Evolutionary conservation across 1,139 yeast species (phyloP).

Genomic region (Candida neerlandica): DNA sequence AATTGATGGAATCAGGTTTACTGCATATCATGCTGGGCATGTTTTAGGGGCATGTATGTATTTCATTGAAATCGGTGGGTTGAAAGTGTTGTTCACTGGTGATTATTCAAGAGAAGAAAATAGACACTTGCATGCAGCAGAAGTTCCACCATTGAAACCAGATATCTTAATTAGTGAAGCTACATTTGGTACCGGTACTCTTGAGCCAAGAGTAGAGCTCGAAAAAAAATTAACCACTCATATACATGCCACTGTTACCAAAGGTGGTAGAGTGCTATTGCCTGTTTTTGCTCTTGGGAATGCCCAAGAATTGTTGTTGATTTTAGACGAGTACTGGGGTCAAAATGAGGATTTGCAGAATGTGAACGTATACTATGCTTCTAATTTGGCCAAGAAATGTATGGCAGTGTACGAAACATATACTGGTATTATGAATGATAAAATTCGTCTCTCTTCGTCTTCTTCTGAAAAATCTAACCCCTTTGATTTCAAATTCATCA

Average conservation of each 20-base stretch:
- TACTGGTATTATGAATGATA: conserved; percentile 95
- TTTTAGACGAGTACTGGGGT: conserved; percentile 94
- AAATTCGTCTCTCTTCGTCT: conserved; percentile 67
- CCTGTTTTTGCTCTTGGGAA: conserved; percentile 97
- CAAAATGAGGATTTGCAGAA: conserved; percentile 79
- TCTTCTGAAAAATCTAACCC: conserved; percentile 60
- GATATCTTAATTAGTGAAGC: conserved; percentile 92
- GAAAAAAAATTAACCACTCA: conserved; percentile 78
- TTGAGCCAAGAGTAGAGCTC: conserved; percentile 85
- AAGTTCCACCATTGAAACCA: conserved; percentile 86
- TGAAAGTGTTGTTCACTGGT: conserved; percentile 88
- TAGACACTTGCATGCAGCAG: conserved; percentile 93
- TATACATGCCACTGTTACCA: conserved; percentile 79
- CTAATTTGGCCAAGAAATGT: conserved; percentile 91
- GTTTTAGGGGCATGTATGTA: conserved; percentile 99
- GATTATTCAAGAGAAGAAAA: conserved; percentile 96
- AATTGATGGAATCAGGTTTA: conserved; percentile 89
- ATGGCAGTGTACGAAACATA: conserved; percentile 97
- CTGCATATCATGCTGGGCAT: conserved; percentile 99
- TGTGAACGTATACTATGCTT: conserved; percentile 86
- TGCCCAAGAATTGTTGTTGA: conserved; percentile 89
- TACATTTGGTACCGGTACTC: conserved; percentile 97
- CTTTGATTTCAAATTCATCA: conserved; percentile 83
- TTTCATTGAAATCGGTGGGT: conserved; percentile 90
- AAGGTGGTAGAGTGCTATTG: conserved; percentile 89